Evolutionary conservation across 75 land plant species (phyloP).

Genomic region (Larix kaempferi): DNA sequence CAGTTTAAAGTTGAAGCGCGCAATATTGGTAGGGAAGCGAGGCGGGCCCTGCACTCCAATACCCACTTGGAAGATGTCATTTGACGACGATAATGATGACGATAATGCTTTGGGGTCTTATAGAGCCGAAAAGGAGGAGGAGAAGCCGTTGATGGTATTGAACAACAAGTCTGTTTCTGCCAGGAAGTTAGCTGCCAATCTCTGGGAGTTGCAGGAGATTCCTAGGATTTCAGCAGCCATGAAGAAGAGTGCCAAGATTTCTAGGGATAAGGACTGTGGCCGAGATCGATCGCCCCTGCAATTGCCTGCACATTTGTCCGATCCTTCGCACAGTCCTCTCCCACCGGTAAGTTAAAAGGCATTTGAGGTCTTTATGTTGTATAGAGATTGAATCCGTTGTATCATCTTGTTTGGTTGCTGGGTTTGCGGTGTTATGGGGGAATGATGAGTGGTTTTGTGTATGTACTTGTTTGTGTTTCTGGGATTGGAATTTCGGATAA

Average conservation of each 20-base stretch:
- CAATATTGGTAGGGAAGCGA: constrained; percentile 27
- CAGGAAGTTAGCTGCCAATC: constrained; percentile 66
- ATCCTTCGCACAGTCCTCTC: constrained; percentile 14
- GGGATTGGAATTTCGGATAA: neutral
- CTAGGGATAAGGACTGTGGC: neutral
- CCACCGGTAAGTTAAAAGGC: neutral
- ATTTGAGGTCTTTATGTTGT: neutral
- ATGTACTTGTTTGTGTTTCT: neutral
- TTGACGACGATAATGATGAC: constrained; percentile 6
- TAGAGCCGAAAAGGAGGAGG: neutral
- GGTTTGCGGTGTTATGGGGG: neutral
- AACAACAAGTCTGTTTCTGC: constrained; percentile 39
- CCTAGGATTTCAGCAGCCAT: constrained; percentile 7
- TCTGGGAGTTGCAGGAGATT: constrained; percentile 63
- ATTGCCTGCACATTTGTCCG: constrained; percentile 11
- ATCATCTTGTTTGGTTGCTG: no score
- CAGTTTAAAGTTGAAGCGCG: constrained; percentile 29
- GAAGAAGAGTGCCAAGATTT: constrained; percentile 3
- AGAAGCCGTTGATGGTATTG: neutral
- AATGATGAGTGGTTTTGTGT: neutral
- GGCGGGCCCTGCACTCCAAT: constrained; percentile 28
- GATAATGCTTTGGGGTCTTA: neutral
- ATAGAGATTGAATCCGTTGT: no score
- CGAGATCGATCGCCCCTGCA: constrained; percentile 8
- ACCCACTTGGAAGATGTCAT: constrained; percentile 21